phyloP scores from a whole-genome alignment of 352 stramenopile genomes.

The Phytophthora pluvialis region DNA sequence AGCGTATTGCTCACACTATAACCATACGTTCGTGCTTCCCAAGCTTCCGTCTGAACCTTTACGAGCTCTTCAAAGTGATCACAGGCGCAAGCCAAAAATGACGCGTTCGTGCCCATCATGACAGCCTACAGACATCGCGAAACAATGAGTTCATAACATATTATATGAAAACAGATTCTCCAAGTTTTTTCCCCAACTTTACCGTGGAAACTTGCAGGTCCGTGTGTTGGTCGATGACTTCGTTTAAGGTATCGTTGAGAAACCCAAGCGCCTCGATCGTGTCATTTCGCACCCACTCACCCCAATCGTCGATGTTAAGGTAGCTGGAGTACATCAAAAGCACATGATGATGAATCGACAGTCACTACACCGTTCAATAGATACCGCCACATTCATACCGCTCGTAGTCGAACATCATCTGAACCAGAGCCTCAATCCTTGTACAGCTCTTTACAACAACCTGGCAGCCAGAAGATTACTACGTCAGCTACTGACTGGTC shows the following conservation, averaged over 20 bases:
- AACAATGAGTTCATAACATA: background rate
- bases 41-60: slow-evolving; percentile 70
- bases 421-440: slow-evolving; percentile 62
- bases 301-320: slow-evolving; percentile 84
- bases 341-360: slow-evolving; percentile 7
- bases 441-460: slow-evolving; percentile 69
- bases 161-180: background rate
- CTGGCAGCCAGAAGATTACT: slow-evolving; percentile 22
- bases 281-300: slow-evolving; percentile 74
- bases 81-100: slow-evolving; percentile 70
- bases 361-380: background rate
- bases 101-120: slow-evolving; percentile 78
- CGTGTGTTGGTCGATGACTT: slow-evolving; percentile 74
- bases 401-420: slow-evolving; percentile 88
- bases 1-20: slow-evolving; percentile 78
- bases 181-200: too few relatives aligned
- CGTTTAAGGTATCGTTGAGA: slow-evolving; percentile 76
- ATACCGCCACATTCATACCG: slow-evolving; percentile 30
- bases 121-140: slow-evolving; percentile 44
- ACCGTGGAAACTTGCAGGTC: slow-evolving; percentile 84
- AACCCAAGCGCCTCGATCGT: slow-evolving; percentile 76
- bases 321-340: slow-evolving; percentile 36
- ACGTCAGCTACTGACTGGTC: background rate
- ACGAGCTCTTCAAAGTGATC: slow-evolving; percentile 70
- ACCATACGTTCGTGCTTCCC: slow-evolving; percentile 72